phyloP scores from a whole-genome alignment of 371 early-diverging fungal genomes.

The Mortierella sp. region DNA sequence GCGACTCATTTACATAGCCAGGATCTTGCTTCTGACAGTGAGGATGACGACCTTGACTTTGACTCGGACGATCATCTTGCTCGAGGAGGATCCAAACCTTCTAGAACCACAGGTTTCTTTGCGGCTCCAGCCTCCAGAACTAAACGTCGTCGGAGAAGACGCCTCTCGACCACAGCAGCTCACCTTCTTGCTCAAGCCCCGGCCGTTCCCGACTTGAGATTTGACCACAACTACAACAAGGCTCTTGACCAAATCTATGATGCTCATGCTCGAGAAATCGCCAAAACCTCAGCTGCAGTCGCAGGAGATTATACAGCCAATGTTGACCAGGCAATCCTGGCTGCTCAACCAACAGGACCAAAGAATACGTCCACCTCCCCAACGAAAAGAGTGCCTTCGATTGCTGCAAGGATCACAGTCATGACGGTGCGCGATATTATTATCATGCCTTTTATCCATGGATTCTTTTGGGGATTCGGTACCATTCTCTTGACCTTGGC shows the following conservation, averaged over 20 bases:
- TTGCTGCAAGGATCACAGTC: constrained; percentile 30
- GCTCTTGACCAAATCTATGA: constrained; percentile 46
- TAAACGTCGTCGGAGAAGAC: constrained; percentile 10
- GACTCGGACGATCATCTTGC: too few species aligned
- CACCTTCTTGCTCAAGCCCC: constrained; percentile 45
- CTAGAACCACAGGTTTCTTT: too few species aligned
- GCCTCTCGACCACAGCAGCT: constrained; percentile 32
- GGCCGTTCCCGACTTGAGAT: constrained; percentile 43
- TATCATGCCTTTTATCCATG: constrained; percentile 54
- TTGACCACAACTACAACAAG: constrained; percentile 48
- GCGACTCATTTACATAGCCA: too few species aligned
- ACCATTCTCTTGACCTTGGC: constrained; percentile 32
- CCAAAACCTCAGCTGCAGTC: constrained; percentile 3
- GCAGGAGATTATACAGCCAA: background rate
- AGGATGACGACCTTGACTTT: too few species aligned
- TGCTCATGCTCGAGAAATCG: constrained; percentile 26
- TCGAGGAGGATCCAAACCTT: too few species aligned
- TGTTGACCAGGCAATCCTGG: too few species aligned
- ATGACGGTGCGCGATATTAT: constrained; percentile 52
- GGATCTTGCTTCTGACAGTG: too few species aligned
- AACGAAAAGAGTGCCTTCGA: constrained; percentile 14
- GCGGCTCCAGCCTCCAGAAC: too few species aligned
- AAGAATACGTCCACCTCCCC: too few species aligned
- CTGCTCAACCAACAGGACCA: too few species aligned
- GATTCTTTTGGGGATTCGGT: constrained; percentile 57